Evolutionary conservation across 805 yeast species (phyloP), one percentile per base, ranked within the genome.

Genomic region (Starmerella stigmatis): DNA sequence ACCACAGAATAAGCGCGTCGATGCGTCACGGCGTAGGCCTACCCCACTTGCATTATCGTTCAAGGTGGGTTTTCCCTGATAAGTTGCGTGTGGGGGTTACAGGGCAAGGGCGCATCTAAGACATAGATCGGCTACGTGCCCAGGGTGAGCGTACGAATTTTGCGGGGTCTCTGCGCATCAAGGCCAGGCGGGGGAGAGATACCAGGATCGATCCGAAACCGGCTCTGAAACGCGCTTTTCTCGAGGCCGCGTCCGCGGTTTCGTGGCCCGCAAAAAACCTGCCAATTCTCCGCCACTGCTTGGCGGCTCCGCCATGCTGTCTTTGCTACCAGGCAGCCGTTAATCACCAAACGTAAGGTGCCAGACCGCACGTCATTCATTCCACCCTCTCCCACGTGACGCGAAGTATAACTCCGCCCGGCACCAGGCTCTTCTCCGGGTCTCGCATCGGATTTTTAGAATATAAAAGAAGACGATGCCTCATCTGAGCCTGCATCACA

Each of bases 81-180:
- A 36, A 36, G 40, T 22, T 36, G 40, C 40, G 40, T 36, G 40
- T 36, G 40, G 40, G 40, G 40, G n/a, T n/a, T n/a, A n/a, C 16
- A n/a, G 40, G 40, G 40, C 29, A 23, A 17, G 40, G 40, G 33
- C 17, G 15, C 8, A 2, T 20, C 8, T 5, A 21, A 22, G n/a
- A 25, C 25, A 33, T 21, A 30, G 30, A 17, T 36, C 40, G 40
- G 40, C 40, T 36, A 36, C 23, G 16, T 23, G 40, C 17, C 30
- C 25, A 36, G 40, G 40, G 40, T 36, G 40, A n/a, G n/a, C n/a
- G n/a, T n/a, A n/a, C n/a, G n/a, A n/a, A n/a, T n/a, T n/a, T n/a
- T n/a, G n/a, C n/a, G n/a, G n/a, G n/a, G n/a, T n/a, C n/a, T n/a
- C n/a, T n/a, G n/a, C n/a, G n/a, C n/a, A n/a, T n/a, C n/a, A n/a